Evolutionary conservation across 805 yeast species (phyloP).

Genomic region (Cyberlindnera mississippiensis): DNA sequence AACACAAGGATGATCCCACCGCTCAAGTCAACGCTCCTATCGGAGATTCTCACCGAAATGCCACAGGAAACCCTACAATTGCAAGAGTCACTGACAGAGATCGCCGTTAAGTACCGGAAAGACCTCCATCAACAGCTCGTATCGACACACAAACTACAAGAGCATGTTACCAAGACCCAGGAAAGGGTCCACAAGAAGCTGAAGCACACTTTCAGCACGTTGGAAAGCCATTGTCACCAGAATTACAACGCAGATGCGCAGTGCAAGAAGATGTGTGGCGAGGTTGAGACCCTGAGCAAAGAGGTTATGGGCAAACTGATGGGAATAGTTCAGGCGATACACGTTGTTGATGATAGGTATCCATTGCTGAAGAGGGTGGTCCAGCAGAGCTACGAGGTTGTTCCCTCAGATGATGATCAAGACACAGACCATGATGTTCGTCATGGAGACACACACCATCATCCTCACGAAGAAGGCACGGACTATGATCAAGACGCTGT

Average conservation of each 20-base stretch:
- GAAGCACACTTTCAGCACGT: conserved; percentile 5
- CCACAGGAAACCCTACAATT: conserved; percentile 15
- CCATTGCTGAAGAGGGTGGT: conserved; percentile 8
- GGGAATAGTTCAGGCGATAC: conserved; percentile 6
- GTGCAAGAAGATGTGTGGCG: conserved; percentile 4
- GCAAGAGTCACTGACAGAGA: conserved; percentile 2
- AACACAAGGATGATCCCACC: conserved; percentile 7
- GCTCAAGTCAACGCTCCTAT: conserved; percentile 11
- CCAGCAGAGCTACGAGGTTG: no score
- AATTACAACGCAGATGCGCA: neutral
- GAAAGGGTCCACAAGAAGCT: conserved; percentile 11
- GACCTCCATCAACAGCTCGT: conserved; percentile 14
- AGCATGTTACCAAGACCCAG: conserved; percentile 8
- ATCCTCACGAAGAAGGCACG: no score
- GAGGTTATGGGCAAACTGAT: conserved; percentile 14
- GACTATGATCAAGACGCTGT: no score
- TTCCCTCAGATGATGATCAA: no score
- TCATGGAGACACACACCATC: no score
- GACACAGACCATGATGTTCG: no score
- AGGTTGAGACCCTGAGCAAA: conserved; percentile 8
- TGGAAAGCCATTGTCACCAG: conserved; percentile 8
- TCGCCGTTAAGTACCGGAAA: conserved; percentile 8
- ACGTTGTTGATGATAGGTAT: conserved; percentile 12
- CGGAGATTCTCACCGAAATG: conserved; percentile 9
- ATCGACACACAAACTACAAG: conserved; percentile 9